Percentiles rank a stretch among this genome's conserved stretches.
phyloP scores from a whole-genome alignment of 306 rosid species.

The Pterocarpus santalinus region DNA sequence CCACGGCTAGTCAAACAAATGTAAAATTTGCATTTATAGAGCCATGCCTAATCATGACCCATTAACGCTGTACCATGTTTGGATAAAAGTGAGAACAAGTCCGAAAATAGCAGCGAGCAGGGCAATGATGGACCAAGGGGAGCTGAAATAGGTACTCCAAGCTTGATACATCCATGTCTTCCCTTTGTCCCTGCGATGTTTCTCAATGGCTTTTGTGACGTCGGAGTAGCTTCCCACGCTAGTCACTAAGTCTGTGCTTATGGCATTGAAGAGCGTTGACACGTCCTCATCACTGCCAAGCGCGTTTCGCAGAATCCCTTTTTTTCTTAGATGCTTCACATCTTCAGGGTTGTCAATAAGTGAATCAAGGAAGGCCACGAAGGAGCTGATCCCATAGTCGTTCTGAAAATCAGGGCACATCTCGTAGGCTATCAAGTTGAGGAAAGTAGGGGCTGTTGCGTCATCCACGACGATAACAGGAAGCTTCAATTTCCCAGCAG shows the following conservation, averaged over 20 bases:
- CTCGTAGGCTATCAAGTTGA: slow-evolving; percentile 19
- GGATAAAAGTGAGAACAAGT: not conserved
- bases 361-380: slow-evolving; percentile 39
- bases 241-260: slow-evolving; percentile 39
- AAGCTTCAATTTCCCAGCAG: not conserved
- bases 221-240: rapidly evolving
- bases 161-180: slow-evolving; percentile 46
- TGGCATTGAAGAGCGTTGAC: slow-evolving; percentile 41
- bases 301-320: slow-evolving; percentile 36
- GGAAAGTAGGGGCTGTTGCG: slow-evolving; percentile 2
- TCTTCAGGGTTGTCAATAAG: slow-evolving; percentile 53
- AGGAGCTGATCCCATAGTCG: slow-evolving; percentile 46
- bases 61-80: not conserved
- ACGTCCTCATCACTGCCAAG: slow-evolving; percentile 59
- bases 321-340: not conserved
- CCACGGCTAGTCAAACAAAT: too few species aligned
- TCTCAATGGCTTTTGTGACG: not conserved
- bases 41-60: too few species aligned
- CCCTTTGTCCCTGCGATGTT: not conserved
- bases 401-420: slow-evolving; percentile 53
- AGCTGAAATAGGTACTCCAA: slow-evolving; percentile 37
- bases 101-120: not conserved
- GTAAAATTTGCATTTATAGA: too few species aligned
- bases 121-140: slow-evolving; percentile 47
- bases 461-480: slow-evolving; percentile 24